Conservation (phyloP, 1,284 basidiomycete genomes). For the Sanghuangporus sanghuang region DNA sequence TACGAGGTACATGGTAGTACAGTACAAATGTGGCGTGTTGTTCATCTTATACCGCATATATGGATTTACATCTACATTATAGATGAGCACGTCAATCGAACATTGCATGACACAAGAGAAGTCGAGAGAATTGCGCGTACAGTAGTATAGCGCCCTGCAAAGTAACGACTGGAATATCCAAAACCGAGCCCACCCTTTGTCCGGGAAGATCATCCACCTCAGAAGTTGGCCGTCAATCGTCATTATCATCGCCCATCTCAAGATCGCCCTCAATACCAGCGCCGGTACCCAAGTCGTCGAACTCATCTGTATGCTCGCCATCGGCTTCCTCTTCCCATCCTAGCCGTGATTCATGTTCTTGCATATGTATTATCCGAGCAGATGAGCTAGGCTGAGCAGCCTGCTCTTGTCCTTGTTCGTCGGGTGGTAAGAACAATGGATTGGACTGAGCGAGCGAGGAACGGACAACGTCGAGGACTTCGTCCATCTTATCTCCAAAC, state of each 20-base stretch:
- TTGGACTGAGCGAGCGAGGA: constrained; percentile 35
- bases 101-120: too few species aligned
- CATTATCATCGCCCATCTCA: constrained; percentile 61
- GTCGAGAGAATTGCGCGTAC: background rate
- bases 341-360: constrained; percentile 24
- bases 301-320: constrained; percentile 34
- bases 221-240: background rate
- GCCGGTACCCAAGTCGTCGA: constrained; percentile 65
- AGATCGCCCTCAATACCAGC: constrained; percentile 66
- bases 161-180: background rate
- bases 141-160: background rate
- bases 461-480: constrained; percentile 59
- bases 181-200: too few species aligned
- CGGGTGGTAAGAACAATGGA: background rate
- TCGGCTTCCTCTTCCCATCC: constrained; percentile 27
- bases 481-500: constrained; percentile 66
- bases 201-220: background rate
- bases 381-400: background rate
- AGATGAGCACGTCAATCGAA: too few species aligned
- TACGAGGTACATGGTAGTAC: too few species aligned
- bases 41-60: too few species aligned
- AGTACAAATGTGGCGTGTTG: too few species aligned
- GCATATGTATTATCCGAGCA: constrained; percentile 25
- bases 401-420: background rate
- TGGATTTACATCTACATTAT: too few species aligned